phyloP scores from a whole-genome alignment of 768 basidiomycete genomes.

The Butyriboletus loyo region DNA sequence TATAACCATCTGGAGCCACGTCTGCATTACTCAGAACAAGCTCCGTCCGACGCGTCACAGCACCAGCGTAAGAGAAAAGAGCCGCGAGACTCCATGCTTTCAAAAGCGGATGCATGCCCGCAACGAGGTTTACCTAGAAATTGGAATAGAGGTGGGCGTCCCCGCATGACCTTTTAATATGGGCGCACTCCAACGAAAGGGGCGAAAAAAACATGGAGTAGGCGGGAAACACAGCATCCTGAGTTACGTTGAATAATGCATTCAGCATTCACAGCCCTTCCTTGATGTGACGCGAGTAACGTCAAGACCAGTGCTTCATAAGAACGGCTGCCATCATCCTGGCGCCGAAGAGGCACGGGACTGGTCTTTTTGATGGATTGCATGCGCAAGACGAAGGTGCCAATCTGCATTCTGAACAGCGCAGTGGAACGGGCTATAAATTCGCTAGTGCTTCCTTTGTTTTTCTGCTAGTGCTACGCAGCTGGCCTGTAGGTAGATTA shows the following conservation, averaged over 20 bases:
- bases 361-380: background rate
- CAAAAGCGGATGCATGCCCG: constrained; percentile 12
- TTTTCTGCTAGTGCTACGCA: too few relatives aligned
- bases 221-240: background rate
- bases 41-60: constrained; percentile 17
- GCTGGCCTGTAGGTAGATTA: too few relatives aligned
- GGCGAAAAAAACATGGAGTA: background rate
- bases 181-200: background rate
- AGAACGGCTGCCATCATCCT: too few relatives aligned
- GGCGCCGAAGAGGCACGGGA: too few relatives aligned
- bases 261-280: background rate
- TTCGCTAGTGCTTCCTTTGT: too few relatives aligned
- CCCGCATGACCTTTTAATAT: background rate
- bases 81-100: constrained; percentile 5
- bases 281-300: background rate
- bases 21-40: constrained; percentile 38
- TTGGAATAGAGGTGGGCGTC: background rate
- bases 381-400: background rate
- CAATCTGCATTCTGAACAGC: too few relatives aligned
- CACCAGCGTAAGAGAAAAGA: constrained; percentile 6
- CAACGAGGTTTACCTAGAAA: background rate
- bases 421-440: too few relatives aligned
- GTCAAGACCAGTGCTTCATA: background rate
- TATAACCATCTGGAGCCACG: constrained; percentile 44
- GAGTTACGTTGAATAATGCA: background rate